Evolutionary conservation across 2,329 filamentous ascomycete genomes (phyloP).

Genomic region (Apiospora pterosperma): DNA sequence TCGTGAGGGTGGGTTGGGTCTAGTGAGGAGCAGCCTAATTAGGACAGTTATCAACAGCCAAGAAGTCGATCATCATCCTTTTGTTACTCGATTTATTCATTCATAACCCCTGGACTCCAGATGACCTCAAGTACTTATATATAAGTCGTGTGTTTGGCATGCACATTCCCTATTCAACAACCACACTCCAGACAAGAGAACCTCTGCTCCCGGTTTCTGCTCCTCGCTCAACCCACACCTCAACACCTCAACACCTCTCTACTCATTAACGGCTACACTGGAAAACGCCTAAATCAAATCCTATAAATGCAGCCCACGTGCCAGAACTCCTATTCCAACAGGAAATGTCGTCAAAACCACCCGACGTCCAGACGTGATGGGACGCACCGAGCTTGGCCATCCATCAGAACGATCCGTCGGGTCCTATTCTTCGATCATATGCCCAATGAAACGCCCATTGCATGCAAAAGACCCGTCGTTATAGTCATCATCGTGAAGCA

Average conservation of each 20-base stretch:
- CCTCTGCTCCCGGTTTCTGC: neutral
- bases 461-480: constrained; percentile 42
- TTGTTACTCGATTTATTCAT: neutral
- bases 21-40: too few relatives aligned
- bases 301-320: neutral
- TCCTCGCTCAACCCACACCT: neutral
- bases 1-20: neutral
- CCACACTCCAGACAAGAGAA: neutral
- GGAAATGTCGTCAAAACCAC: neutral
- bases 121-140: neutral
- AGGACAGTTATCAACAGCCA: too few relatives aligned
- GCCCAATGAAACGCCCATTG: constrained; percentile 34
- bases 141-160: neutral
- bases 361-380: neutral
- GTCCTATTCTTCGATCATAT: neutral
- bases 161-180: neutral
- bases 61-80: neutral
- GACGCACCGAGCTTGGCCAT: neutral
- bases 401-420: neutral
- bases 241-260: neutral
- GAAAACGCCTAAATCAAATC: constrained; percentile 9
- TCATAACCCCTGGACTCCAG: neutral
- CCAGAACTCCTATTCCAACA: constrained; percentile 1
- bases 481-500: constrained; percentile 41
- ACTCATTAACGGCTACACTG: constrained; percentile 2